Evolutionary conservation across 148 eudicot genomes (phyloP).

Genomic region (Vaccinium myrtillus): DNA sequence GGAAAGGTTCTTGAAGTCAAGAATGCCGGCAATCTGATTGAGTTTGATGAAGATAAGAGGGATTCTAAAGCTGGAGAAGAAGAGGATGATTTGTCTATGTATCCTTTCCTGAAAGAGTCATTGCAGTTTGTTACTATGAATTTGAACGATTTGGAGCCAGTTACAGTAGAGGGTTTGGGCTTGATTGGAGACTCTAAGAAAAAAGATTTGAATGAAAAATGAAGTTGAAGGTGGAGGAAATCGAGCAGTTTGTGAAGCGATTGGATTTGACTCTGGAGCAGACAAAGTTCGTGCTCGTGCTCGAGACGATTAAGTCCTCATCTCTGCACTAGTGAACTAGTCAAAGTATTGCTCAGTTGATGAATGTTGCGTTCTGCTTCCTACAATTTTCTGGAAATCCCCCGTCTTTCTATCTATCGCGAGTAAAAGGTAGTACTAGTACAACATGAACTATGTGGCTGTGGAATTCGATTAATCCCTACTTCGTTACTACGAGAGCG

Average conservation of each 20-base stretch:
- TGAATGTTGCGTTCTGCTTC: not conserved
- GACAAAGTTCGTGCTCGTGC: not conserved
- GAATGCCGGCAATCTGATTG: not conserved
- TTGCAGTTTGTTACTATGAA: not conserved
- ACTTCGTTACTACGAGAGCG: too few relatives aligned
- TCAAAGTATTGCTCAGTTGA: not conserved
- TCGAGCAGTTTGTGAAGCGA: not conserved
- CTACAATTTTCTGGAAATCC: not conserved
- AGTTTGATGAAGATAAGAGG: not conserved
- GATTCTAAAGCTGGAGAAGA: not conserved
- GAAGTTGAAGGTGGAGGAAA: not conserved
- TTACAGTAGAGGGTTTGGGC: not conserved
- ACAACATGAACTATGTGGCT: too few relatives aligned
- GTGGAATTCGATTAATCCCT: too few relatives aligned
- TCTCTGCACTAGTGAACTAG: not conserved
- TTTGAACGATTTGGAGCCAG: too few relatives aligned
- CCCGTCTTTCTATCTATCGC: too few relatives aligned
- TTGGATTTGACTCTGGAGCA: not conserved
- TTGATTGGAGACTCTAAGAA: not conserved
- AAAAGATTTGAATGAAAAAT: not conserved
- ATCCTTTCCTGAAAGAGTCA: slow-evolving; percentile 3
- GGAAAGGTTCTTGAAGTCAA: not conserved
- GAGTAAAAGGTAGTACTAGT: too few relatives aligned
- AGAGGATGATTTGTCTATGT: not conserved
- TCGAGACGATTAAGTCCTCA: not conserved